Evolutionary conservation across 345 rosid species (phyloP).

Genomic region (Dipteronia dyeriana): DNA sequence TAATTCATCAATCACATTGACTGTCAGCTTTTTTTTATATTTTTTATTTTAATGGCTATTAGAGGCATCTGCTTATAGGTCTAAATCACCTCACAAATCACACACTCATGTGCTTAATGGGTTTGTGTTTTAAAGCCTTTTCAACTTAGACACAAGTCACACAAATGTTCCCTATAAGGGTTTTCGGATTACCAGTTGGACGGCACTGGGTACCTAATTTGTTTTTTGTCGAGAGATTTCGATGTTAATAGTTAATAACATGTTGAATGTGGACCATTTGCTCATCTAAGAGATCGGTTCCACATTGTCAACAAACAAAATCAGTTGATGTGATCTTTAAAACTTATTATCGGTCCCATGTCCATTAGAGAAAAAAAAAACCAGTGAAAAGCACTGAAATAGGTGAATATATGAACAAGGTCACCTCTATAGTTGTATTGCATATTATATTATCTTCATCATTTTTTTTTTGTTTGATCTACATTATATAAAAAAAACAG

Average conservation of each 20-base stretch:
- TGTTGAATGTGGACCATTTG: not conserved
- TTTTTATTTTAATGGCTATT: not conserved
- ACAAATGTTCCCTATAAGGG: slow-evolving; percentile 25
- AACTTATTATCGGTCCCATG: not conserved
- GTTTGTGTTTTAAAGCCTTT: slow-evolving; percentile 8
- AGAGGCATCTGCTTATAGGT: slow-evolving; percentile 17
- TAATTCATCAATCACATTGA: slow-evolving; percentile 6
- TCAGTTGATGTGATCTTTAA: slow-evolving; percentile 24
- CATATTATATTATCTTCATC: not conserved
- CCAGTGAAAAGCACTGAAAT: slow-evolving; percentile 2
- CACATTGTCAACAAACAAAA: slow-evolving; percentile 18
- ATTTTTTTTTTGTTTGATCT: not conserved
- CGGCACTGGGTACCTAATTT: slow-evolving; percentile 18
- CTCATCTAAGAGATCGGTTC: slow-evolving; percentile 19
- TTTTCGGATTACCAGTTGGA: slow-evolving; percentile 21
- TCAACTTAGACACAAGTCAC: slow-evolving; percentile 33
- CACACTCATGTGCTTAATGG: slow-evolving; percentile 10
- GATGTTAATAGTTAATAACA: slow-evolving; percentile 23
- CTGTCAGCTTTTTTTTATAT: not conserved
- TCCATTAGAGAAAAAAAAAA: slow-evolving; percentile 1
- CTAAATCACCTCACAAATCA: slow-evolving; percentile 15
- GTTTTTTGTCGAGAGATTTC: slow-evolving; percentile 19
- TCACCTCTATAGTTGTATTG: not conserved
- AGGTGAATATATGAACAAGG: not conserved
- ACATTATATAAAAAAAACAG: not conserved